These are phyloP conservation scores for Dryas drummondii DNA, from an alignment of 306 rosid genomes.

Conservation along the genomic window DNA sequence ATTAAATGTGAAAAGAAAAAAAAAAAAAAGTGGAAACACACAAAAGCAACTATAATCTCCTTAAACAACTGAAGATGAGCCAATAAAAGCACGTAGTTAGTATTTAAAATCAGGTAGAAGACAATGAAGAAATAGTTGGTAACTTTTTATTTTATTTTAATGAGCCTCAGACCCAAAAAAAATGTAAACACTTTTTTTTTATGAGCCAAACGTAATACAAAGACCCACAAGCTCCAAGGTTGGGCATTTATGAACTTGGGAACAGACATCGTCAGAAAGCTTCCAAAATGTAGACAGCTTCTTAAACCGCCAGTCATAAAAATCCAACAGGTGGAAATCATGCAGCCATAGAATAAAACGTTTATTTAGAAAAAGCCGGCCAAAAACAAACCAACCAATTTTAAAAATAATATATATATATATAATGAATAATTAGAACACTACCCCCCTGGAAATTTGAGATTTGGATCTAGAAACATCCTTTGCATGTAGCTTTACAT, in stretches of 20 bases:
- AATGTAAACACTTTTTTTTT: neutral
- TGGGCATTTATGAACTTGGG: neutral
- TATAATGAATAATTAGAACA: too few relatives aligned
- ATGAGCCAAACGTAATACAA: neutral
- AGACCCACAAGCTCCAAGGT: conserved; percentile 2
- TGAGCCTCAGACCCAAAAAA: too few relatives aligned
- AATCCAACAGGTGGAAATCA: conserved; percentile 29
- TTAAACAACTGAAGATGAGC: neutral
- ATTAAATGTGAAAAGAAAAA: neutral
- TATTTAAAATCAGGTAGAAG: neutral
- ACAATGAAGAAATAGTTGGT: neutral
- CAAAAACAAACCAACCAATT: neutral
- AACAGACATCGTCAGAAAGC: conserved; percentile 1
- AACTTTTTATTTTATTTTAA: too few relatives aligned
- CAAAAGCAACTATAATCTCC: neutral
- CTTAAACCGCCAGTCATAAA: conserved; percentile 12
- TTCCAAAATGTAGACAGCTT: conserved; percentile 3
- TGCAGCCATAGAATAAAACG: conserved; percentile 17
- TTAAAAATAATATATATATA: neutral
- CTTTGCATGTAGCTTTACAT: neutral
- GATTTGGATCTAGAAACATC: neutral
- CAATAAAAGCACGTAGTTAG: neutral
- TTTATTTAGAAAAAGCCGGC: neutral
- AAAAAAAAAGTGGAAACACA: neutral
- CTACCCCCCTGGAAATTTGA: neutral